A percentile compares a stretch with the other conserved stretches of the same genome.
These are phyloP conservation scores for Gremmenia infestans DNA, from an alignment of 2,329 filamentous ascomycete genomes.

Conservation along the genomic window DNA sequence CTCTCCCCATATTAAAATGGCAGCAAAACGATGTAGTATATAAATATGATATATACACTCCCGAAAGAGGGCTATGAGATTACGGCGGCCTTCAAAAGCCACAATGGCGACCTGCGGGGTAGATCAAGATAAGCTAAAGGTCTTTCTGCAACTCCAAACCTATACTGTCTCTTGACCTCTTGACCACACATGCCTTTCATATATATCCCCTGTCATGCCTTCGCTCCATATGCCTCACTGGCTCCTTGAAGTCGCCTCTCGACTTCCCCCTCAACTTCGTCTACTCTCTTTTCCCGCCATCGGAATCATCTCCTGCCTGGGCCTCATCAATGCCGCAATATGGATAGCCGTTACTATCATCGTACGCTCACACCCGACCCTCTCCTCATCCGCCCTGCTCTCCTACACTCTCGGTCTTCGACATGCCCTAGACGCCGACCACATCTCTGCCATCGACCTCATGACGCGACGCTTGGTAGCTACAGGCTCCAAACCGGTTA, in stretches of 20 bases:
- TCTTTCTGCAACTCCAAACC: not conserved
- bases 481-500: constrained; percentile 77
- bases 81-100: not conserved
- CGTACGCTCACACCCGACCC: constrained; percentile 47
- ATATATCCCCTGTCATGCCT: not conserved
- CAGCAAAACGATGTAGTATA: no score
- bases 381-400: constrained; percentile 76
- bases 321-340: constrained; percentile 47
- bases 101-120: not conserved
- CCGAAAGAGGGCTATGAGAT: not conserved
- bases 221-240: constrained; percentile 10
- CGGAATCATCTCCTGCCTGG: constrained; percentile 45
- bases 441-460: constrained; percentile 82
- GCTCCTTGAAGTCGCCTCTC: constrained; percentile 5
- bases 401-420: constrained; percentile 85
- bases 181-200: not conserved
- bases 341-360: constrained; percentile 52
- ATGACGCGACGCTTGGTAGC: constrained; percentile 89
- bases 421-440: constrained; percentile 97
- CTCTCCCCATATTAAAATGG: no score
- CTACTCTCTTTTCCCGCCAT: constrained; percentile 22
- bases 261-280: constrained; percentile 17
- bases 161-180: not conserved
- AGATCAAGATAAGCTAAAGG: not conserved
- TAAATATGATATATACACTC: not conserved